Evolutionary conservation across 352 stramenopile genomes (phyloP).

Genomic region (Pythium rhizo-oryzae): DNA sequence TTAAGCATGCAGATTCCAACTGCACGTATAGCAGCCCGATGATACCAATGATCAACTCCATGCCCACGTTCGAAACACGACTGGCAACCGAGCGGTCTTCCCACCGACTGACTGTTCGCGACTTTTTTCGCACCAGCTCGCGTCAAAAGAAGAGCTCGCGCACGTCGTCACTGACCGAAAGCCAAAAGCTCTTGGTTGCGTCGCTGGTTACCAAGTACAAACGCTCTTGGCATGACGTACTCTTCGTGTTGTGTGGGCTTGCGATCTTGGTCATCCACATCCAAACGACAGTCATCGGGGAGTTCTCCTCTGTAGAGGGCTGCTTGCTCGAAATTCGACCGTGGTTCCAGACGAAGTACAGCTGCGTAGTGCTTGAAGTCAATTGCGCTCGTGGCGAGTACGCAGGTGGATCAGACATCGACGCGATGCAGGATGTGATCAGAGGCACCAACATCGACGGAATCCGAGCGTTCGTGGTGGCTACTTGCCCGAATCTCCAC

Average conservation of each 20-base stretch:
- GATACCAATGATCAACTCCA: not conserved
- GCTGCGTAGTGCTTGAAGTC: constrained; percentile 21
- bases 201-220: not conserved
- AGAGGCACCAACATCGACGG: not conserved
- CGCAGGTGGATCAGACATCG: not conserved
- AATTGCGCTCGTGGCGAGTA: constrained; percentile 13
- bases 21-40: not conserved
- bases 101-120: too few species aligned
- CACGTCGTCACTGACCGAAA: not conserved
- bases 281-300: constrained; percentile 2
- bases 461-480: constrained; percentile 10
- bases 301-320: not conserved
- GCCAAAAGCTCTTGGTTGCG: not conserved
- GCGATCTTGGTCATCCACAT: constrained; percentile 18
- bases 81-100: too few species aligned
- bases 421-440: too few species aligned
- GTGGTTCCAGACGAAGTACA: constrained; percentile 22
- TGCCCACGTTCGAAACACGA: not conserved
- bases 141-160: too few species aligned
- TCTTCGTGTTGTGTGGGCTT: constrained; percentile 11
- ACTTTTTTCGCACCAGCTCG: too few species aligned
- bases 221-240: not conserved
- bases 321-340: constrained; percentile 20
- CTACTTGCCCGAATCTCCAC: constrained; percentile 24
- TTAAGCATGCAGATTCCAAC: too few species aligned